A percentile compares a stretch with the other conserved stretches of the same genome.
These are phyloP conservation scores for Eucalyptus guilfoylei DNA, from an alignment of 345 rosid genomes.

Conservation along the genomic window DNA sequence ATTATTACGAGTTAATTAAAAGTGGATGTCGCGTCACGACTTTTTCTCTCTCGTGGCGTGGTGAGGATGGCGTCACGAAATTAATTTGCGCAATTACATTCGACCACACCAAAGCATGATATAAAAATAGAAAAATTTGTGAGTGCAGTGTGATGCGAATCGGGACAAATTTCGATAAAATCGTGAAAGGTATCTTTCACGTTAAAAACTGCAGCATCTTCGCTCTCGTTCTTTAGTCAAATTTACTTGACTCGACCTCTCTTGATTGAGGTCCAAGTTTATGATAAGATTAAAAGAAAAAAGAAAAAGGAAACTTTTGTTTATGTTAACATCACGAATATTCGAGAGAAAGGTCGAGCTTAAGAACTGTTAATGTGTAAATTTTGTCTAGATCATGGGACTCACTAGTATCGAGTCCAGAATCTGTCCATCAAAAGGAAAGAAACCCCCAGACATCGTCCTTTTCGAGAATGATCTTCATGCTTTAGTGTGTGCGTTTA, in stretches of 20 bases:
- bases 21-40: background rate
- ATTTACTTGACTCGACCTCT: background rate
- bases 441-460: background rate
- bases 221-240: background rate
- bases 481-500: background rate
- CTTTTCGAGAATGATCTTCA: background rate
- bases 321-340: too few species aligned
- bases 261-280: background rate
- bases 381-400: background rate
- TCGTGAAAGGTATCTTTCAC: background rate
- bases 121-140: background rate
- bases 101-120: background rate
- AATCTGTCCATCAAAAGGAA: background rate
- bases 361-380: background rate
- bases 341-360: accelerated
- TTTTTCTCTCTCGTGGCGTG: background rate
- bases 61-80: background rate
- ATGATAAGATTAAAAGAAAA: background rate
- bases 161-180: background rate
- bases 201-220: background rate
- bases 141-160: background rate
- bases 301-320: background rate
- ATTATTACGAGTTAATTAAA: background rate
- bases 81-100: background rate
- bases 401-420: background rate